Evolutionary conservation across 2,329 filamentous ascomycete genomes (phyloP).

Genomic region (Aureobasidium subglaciale): DNA sequence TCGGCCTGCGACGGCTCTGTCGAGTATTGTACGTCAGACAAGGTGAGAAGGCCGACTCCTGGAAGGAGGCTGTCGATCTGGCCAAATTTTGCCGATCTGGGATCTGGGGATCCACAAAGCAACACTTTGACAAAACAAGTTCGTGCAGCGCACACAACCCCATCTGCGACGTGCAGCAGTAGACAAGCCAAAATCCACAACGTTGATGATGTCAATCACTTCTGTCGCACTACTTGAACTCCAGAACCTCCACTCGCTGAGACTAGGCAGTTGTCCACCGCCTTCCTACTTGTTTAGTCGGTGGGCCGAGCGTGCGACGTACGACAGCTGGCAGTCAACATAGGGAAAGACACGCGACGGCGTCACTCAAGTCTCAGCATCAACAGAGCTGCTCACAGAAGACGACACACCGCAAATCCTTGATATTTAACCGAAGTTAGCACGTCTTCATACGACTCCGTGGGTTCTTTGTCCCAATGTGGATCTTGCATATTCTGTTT

Average conservation of each 20-base stretch:
- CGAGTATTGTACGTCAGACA: background rate
- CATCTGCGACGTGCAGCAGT: background rate
- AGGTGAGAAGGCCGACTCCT: slow-evolving; percentile 4
- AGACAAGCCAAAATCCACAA: background rate
- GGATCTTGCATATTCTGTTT: background rate
- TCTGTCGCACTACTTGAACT: background rate
- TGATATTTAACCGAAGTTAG: background rate
- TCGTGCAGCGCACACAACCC: background rate
- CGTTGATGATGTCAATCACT: slow-evolving; percentile 2
- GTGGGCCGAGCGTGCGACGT: background rate
- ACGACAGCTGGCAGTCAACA: background rate
- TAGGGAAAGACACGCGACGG: background rate
- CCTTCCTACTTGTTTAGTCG: slow-evolving; percentile 1
- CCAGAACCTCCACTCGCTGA: slow-evolving; percentile 1
- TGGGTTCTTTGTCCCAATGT: background rate
- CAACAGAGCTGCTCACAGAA: background rate
- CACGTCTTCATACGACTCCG: background rate
- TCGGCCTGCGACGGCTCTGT: background rate
- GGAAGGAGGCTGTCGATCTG: slow-evolving; percentile 1
- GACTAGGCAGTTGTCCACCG: slow-evolving; percentile 1
- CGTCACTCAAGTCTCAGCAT: background rate
- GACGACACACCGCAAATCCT: slow-evolving; percentile 4
- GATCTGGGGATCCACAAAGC: slow-evolving; percentile 8
- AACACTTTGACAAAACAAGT: slow-evolving; percentile 3
- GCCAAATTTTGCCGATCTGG: background rate